Conservation (phyloP, 805 yeast species). For the Cyberlindnera xylosilytica region DNA sequence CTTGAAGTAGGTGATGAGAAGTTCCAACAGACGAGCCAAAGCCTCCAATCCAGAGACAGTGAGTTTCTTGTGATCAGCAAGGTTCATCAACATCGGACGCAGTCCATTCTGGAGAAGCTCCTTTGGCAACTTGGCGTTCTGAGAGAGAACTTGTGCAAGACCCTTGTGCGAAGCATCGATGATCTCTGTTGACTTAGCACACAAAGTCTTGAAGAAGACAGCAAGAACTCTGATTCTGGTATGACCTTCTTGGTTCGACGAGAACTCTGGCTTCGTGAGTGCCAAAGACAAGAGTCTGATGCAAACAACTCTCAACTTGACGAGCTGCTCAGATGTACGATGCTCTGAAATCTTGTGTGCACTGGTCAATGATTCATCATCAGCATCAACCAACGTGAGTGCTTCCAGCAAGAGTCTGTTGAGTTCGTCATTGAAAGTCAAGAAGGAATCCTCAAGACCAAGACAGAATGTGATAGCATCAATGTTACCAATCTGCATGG, state of each 20-base stretch:
- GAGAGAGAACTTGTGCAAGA: slow-evolving; percentile 74
- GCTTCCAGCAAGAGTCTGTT: slow-evolving; percentile 86
- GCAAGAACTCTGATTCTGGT: slow-evolving; percentile 84
- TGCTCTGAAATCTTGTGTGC: slow-evolving; percentile 84
- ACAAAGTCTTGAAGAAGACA: slow-evolving; percentile 89
- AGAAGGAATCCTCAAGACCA: slow-evolving; percentile 72
- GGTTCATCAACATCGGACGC: slow-evolving; percentile 91
- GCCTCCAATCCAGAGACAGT: slow-evolving; percentile 92
- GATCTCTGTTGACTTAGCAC: slow-evolving; percentile 79
- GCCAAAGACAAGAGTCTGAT: slow-evolving; percentile 80
- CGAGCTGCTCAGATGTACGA: slow-evolving; percentile 82
- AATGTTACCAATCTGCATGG: slow-evolving; percentile 97
- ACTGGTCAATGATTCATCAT: slow-evolving; percentile 90
- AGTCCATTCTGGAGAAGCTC: slow-evolving; percentile 93
- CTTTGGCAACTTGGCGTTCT: slow-evolving; percentile 86
- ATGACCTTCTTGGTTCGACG: slow-evolving; percentile 69
- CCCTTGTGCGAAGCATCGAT: slow-evolving; percentile 94
- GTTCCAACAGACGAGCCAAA: slow-evolving; percentile 77
- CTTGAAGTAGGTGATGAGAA: slow-evolving; percentile 87
- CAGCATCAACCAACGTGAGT: slow-evolving; percentile 92
- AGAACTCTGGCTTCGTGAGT: slow-evolving; percentile 77
- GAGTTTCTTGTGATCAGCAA: slow-evolving; percentile 88
- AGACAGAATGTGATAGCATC: slow-evolving; percentile 95
- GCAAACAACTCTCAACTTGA: slow-evolving; percentile 86
- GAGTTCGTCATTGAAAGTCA: slow-evolving; percentile 86